These are phyloP conservation scores for Hamigera avellanea DNA, from an alignment of 495 filamentous ascomycete species.

Conservation along the genomic window DNA sequence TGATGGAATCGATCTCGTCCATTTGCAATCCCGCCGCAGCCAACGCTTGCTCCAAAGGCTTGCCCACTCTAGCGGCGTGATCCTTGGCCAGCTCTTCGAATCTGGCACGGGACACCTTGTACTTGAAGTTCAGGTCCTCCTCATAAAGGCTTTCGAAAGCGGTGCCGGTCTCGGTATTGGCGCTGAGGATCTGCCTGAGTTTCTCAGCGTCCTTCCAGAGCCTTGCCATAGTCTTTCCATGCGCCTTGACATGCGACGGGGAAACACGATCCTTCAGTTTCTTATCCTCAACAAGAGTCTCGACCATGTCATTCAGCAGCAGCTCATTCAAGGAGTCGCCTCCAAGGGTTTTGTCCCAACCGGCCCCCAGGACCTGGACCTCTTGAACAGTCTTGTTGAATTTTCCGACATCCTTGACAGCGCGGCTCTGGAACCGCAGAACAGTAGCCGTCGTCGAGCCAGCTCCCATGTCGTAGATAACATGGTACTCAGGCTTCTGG, in stretches of 20 bases:
- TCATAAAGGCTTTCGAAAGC: slow-evolving; percentile 76
- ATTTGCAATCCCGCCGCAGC: slow-evolving; percentile 59
- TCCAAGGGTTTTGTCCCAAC: slow-evolving; percentile 84
- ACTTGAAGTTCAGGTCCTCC: slow-evolving; percentile 85
- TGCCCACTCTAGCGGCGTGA: slow-evolving; percentile 54
- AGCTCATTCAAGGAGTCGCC: slow-evolving; percentile 82
- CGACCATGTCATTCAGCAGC: slow-evolving; percentile 78
- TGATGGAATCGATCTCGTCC: slow-evolving; percentile 74
- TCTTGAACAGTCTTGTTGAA: slow-evolving; percentile 97
- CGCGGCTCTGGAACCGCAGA: slow-evolving; percentile 76
- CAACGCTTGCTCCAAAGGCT: slow-evolving; percentile 64
- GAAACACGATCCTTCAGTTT: slow-evolving; percentile 59
- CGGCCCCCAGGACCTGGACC: slow-evolving; percentile 70
- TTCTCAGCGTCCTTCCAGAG: slow-evolving; percentile 86
- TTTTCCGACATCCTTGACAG: slow-evolving; percentile 82
- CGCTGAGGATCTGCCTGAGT: slow-evolving; percentile 80
- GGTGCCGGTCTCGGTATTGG: slow-evolving; percentile 70
- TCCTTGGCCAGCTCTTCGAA: slow-evolving; percentile 74
- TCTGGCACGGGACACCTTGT: slow-evolving; percentile 69
- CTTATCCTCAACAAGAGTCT: slow-evolving; percentile 59
- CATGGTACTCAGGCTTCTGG: slow-evolving; percentile 79
- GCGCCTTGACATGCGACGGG: slow-evolving; percentile 46
- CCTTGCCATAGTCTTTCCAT: slow-evolving; percentile 78
- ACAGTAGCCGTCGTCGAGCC: slow-evolving; percentile 95
- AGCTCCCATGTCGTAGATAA: slow-evolving; percentile 97